Percentiles rank a stretch among this genome's conserved stretches.
These are phyloP conservation scores for Tillandsia leiboldiana DNA, from an alignment of 176 grass and related monocot genomes.

Conservation along the genomic window DNA sequence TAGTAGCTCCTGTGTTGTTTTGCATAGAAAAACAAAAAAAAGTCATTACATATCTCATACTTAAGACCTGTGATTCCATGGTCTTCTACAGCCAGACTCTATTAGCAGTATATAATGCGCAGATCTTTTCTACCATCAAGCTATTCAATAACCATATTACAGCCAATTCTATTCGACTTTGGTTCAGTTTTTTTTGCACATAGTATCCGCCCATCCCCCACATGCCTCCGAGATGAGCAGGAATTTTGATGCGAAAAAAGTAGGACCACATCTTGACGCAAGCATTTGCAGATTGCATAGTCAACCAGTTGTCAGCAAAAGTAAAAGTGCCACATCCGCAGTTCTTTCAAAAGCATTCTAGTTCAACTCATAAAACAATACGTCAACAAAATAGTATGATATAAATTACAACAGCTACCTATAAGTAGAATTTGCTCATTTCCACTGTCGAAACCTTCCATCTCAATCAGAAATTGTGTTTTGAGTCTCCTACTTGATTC, in stretches of 20 bases:
- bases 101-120: background rate
- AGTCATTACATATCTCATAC: background rate
- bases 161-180: too few species aligned
- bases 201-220: too few species aligned
- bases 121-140: too few species aligned
- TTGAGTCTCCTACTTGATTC: constrained; percentile 98
- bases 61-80: background rate
- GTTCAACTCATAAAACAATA: background rate
- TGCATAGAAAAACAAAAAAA: background rate
- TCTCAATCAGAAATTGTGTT: constrained; percentile 98
- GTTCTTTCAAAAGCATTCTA: background rate
- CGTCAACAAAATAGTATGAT: background rate
- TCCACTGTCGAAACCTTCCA: constrained; percentile 91
- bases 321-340: too few species aligned
- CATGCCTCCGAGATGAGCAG: too few species aligned
- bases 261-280: too few species aligned
- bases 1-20: constrained; percentile 73
- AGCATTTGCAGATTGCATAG: too few species aligned
- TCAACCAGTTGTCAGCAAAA: too few species aligned
- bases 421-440: constrained; percentile 92
- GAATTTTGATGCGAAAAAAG: too few species aligned
- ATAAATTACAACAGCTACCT: constrained; percentile 33
- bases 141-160: too few species aligned
- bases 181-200: too few species aligned
- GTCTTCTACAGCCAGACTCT: background rate